Conservation (phyloP, 1,139 yeast genomes). For the Kodamaea fungicola region DNA sequence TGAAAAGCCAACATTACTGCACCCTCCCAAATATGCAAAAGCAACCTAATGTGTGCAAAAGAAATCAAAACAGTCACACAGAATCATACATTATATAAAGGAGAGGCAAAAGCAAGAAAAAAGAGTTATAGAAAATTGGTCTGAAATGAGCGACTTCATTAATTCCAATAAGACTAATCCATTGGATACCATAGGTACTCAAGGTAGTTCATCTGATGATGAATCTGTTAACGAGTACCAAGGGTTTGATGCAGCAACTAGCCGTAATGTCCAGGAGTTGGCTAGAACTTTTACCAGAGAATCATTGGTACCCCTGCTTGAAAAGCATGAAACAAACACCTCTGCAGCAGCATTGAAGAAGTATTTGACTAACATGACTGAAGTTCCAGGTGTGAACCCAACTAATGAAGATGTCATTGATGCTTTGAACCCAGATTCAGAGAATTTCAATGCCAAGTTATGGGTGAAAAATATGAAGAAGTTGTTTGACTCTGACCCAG, state of each 20-base stretch:
- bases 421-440: slow-evolving; percentile 36
- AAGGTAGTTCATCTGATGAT: slow-evolving; percentile 1
- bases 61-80: too few relatives aligned
- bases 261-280: slow-evolving; percentile 47
- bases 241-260: slow-evolving; percentile 33
- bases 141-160: not conserved
- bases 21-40: too few relatives aligned
- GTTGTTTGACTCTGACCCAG: slow-evolving; percentile 55
- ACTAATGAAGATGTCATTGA: slow-evolving; percentile 16
- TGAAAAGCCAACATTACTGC: too few relatives aligned
- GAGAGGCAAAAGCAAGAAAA: too few relatives aligned
- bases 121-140: too few relatives aligned
- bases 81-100: too few relatives aligned
- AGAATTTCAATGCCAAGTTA: slow-evolving; percentile 55
- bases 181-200: not conserved
- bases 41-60: too few relatives aligned
- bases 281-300: slow-evolving; percentile 51
- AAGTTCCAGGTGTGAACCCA: slow-evolving; percentile 49
- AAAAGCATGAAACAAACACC: slow-evolving; percentile 4
- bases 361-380: slow-evolving; percentile 48
- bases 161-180: not conserved
- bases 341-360: slow-evolving; percentile 19
- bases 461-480: slow-evolving; percentile 74
- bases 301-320: slow-evolving; percentile 9
- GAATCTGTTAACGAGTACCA: slow-evolving; percentile 30